Base-by-base conservation (phyloP, 768 basidiomycete genomes). In the Collybia mongolica region DNA sequence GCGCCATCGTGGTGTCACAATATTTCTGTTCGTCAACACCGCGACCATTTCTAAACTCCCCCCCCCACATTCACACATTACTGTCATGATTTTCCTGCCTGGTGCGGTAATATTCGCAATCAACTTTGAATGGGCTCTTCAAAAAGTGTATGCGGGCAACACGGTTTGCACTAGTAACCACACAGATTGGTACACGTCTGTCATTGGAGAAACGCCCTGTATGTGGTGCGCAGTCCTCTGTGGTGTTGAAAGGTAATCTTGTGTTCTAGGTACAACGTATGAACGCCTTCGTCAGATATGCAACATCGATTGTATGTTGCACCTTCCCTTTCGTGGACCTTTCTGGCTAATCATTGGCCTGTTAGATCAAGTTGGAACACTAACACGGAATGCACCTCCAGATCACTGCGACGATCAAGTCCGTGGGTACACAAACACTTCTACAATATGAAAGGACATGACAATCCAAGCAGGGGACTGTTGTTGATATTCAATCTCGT, bases 201-300 rank as follows among this genome's bases (percentile, higher is more conserved):
- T 35, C 20, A 35, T 44, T 17, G 44, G 44, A 28, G 44, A 44
- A 44, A 44, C 44, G 28, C 44, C 44, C 18, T 44, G 44, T 44
- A 4, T 12, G 44, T 44, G 44, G n/a, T 18, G 35, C 35, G 35
- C 17, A 19, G 17, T 20, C 17, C 28, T 18, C 20, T 44, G 15
- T 11, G 18, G 14, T 29, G 22, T 11, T 15, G 24, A 43, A 20
- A 44, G 17, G 20, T 12, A 26, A 28, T 19, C 17, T 44, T 18
- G 29, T 35, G 17, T n/a, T 32, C 28, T 35, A 44, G 44, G 44
- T 44, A 19, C 18, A 19, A 44, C 44, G 8, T 44, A 44, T 44
- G 28, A 44, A 19, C 44, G 20, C 11, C 29, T 44, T 28, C 44
- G 44, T 0, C 44, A 44, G 22, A 44, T 44, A 6, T 44, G 44